phyloP scores from a whole-genome alignment of 306 rosid genomes.

The Begonia masoniana region DNA sequence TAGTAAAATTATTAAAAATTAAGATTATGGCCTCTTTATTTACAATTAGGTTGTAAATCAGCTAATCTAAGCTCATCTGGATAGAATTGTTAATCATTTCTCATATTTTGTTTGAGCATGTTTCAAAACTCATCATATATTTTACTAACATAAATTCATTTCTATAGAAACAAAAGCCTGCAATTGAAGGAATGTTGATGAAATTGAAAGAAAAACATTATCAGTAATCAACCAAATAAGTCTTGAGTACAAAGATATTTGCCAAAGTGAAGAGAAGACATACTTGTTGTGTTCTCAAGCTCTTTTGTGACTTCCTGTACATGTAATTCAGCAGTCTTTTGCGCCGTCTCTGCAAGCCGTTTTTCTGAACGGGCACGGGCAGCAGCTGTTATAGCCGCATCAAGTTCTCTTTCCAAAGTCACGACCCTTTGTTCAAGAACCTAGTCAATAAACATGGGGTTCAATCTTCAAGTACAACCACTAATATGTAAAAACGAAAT shows the following conservation, averaged over 20 bases:
- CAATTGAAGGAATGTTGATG: background rate
- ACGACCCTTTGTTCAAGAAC: constrained; percentile 76
- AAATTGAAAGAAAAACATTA: background rate
- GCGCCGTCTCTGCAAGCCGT: constrained; percentile 79
- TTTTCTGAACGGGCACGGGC: constrained; percentile 85
- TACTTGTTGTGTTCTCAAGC: constrained; percentile 96
- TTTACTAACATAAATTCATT: too few relatives aligned
- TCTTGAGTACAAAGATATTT: background rate
- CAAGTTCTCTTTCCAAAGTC: constrained; percentile 80
- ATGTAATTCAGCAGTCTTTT: constrained; percentile 66
- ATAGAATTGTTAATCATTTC: too few relatives aligned
- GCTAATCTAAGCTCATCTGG: too few relatives aligned
- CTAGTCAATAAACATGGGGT: constrained; percentile 15
- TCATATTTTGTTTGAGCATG: too few relatives aligned
- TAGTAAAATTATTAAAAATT: too few relatives aligned
- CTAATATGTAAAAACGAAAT: too few relatives aligned
- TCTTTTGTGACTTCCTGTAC: constrained; percentile 66
- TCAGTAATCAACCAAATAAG: background rate
- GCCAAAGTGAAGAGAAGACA: constrained; percentile 2
- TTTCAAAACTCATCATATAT: too few relatives aligned
- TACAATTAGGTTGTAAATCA: too few relatives aligned
- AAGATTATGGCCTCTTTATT: too few relatives aligned
- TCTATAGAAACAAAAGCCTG: too few relatives aligned
- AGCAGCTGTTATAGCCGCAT: constrained; percentile 83
- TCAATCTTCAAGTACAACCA: background rate